Percentiles rank a stretch among this genome's conserved stretches.
Evolutionary conservation across 257 asterid genomes (phyloP).

Genomic region (Jaltomata sinuosa): DNA sequence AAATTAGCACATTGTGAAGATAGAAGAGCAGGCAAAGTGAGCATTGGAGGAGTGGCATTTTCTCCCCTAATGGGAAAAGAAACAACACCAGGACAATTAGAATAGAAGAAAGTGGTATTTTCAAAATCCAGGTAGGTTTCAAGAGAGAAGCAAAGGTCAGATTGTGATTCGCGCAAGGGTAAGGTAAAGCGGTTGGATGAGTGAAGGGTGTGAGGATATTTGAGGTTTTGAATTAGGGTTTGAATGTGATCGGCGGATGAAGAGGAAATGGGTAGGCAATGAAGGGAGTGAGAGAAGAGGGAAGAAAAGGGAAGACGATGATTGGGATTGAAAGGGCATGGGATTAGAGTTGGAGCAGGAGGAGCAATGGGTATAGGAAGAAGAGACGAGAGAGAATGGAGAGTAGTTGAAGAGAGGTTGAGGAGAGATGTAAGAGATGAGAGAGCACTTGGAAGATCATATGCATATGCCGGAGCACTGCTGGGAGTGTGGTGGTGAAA

Average conservation of each 20-base stretch:
- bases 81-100: slow-evolving; percentile 67
- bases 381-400: slow-evolving; percentile 38
- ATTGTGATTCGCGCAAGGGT: background rate
- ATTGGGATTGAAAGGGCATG: slow-evolving; percentile 61
- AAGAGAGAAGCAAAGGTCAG: slow-evolving; percentile 42
- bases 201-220: slow-evolving; percentile 34
- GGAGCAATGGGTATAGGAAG: slow-evolving; percentile 12
- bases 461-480: slow-evolving; percentile 12
- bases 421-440: slow-evolving; percentile 51
- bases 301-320: slow-evolving; percentile 65
- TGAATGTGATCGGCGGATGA: slow-evolving; percentile 4
- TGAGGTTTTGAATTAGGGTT: slow-evolving; percentile 28
- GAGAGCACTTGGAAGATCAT: slow-evolving; percentile 28
- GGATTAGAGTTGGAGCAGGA: slow-evolving; percentile 24
- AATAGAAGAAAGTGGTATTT: slow-evolving; percentile 36
- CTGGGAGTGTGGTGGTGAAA: slow-evolving; percentile 9
- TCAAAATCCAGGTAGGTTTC: slow-evolving; percentile 20
- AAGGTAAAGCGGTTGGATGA: background rate
- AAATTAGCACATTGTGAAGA: slow-evolving; percentile 39
- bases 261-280: slow-evolving; percentile 34
- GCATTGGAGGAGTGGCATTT: slow-evolving; percentile 24
- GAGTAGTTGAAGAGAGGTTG: slow-evolving; percentile 31
- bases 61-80: slow-evolving; percentile 8
- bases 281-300: slow-evolving; percentile 68
- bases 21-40: slow-evolving; percentile 40